Evolutionary conservation across 2,329 filamentous ascomycete genomes (phyloP).

Genomic region (Mollisia scopiformis): DNA sequence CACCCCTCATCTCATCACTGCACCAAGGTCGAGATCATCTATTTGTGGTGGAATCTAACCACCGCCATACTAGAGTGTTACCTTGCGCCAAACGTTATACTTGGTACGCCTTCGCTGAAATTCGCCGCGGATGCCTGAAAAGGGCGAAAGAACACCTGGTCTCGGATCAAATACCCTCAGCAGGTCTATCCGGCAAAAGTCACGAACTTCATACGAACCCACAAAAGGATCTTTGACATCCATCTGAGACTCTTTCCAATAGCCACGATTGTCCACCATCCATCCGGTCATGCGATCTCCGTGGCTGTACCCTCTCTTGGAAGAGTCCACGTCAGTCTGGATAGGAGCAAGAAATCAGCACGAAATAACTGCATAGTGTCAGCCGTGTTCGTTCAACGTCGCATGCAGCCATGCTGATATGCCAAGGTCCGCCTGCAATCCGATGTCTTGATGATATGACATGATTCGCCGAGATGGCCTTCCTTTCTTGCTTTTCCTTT

Average conservation of each 20-base stretch:
- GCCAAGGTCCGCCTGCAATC: slow-evolving; percentile 8
- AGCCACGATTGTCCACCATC: slow-evolving; percentile 4
- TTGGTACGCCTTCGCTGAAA: slow-evolving; percentile 5
- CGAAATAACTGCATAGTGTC: slow-evolving; percentile 21
- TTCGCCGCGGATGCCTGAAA: background rate
- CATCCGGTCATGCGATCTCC: slow-evolving; percentile 19
- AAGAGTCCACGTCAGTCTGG: slow-evolving; percentile 2
- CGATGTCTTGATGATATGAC: background rate
- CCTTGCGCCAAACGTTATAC: background rate
- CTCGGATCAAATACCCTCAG: background rate
- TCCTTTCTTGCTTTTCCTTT: background rate
- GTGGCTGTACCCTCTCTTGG: slow-evolving; percentile 22
- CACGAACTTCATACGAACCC: slow-evolving; percentile 12
- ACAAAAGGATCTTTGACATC: slow-evolving; percentile 9
- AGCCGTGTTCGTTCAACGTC: slow-evolving; percentile 28
- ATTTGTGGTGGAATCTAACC: background rate
- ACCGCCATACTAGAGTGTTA: background rate
- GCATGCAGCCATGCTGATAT: slow-evolving; percentile 25
- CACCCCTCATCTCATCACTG: background rate
- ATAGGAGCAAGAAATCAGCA: slow-evolving; percentile 13
- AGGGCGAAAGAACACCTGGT: background rate
- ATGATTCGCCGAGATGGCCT: background rate
- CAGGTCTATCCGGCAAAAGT: slow-evolving; percentile 29
- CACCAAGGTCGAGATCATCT: slow-evolving; percentile 5
- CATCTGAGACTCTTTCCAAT: slow-evolving; percentile 22